These are phyloP conservation scores for Nakataea oryzae DNA, from an alignment of 2,329 filamentous ascomycete species.

Conservation along the genomic window DNA sequence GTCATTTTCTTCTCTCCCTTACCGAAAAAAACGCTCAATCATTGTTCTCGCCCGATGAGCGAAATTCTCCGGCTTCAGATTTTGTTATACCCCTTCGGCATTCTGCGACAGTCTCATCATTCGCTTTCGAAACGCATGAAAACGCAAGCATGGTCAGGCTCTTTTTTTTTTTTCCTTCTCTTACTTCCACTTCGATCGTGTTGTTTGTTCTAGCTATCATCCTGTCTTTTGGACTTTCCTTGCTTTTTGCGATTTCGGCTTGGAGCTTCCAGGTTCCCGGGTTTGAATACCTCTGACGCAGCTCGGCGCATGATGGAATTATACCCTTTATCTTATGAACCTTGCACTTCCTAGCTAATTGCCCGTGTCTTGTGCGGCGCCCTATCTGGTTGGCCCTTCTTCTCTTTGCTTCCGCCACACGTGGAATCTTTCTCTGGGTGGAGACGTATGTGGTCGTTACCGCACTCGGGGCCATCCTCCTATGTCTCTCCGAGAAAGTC, in stretches of 20 bases:
- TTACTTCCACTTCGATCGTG: slow-evolving; percentile 5
- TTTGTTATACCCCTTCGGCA: slow-evolving; percentile 4
- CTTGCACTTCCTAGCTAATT: neutral
- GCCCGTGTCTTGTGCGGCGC: neutral
- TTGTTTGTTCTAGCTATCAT: slow-evolving; percentile 2
- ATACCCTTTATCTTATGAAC: neutral
- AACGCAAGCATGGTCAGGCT: slow-evolving; percentile 1
- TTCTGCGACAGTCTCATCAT: neutral
- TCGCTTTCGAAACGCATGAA: slow-evolving; percentile 2
- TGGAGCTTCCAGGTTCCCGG: slow-evolving; percentile 4
- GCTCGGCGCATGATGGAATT: neutral
- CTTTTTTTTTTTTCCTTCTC: slow-evolving; percentile 8
- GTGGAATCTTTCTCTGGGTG: too few species aligned
- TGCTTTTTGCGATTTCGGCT: slow-evolving; percentile 17
- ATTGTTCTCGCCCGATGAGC: slow-evolving; percentile 4
- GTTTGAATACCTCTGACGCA: neutral
- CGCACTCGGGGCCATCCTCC: too few species aligned
- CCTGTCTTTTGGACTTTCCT: slow-evolving; percentile 6
- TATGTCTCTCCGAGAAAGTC: too few species aligned
- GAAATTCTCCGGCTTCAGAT: neutral
- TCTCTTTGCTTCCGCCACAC: neutral
- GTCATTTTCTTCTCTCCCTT: slow-evolving; percentile 3
- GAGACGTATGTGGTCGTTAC: too few species aligned
- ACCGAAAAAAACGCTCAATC: neutral
- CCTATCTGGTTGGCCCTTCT: slow-evolving; percentile 5